These are phyloP conservation scores for Boletus subparvulus DNA, from an alignment of 768 basidiomycete genomes.

Conservation along the genomic window DNA sequence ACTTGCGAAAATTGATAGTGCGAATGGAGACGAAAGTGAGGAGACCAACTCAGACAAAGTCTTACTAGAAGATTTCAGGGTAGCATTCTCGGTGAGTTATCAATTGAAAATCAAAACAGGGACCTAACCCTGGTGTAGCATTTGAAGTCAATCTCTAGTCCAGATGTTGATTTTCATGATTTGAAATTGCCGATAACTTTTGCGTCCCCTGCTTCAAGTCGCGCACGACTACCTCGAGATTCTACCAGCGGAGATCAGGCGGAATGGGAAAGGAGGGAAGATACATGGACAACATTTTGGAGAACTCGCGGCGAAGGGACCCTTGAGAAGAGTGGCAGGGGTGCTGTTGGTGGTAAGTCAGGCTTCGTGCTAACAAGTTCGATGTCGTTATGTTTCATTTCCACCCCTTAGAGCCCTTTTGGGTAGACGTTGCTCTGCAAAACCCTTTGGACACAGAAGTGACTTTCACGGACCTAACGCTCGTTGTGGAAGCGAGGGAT, in stretches of 20 bases:
- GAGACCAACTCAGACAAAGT: conserved; percentile 56
- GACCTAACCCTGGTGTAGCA: conserved; percentile 50
- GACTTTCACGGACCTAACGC: conserved; percentile 60
- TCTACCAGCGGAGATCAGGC: conserved; percentile 40
- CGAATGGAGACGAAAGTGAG: conserved; percentile 28
- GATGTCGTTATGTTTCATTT: background rate
- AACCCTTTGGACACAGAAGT: conserved; percentile 79
- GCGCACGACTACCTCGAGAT: conserved; percentile 56
- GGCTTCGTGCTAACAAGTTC: background rate
- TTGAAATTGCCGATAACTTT: conserved; percentile 67
- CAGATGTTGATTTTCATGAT: conserved; percentile 40
- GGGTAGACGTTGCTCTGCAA: conserved; percentile 66
- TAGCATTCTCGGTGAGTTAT: conserved; percentile 74
- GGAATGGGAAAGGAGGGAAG: conserved; percentile 66
- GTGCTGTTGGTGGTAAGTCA: conserved; percentile 59
- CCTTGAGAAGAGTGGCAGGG: conserved; percentile 56
- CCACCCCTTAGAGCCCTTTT: conserved; percentile 59
- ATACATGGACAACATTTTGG: conserved; percentile 64
- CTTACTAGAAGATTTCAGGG: conserved; percentile 83
- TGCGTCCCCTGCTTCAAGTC: conserved; percentile 56
- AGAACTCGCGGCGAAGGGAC: conserved; percentile 51
- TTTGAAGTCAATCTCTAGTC: conserved; percentile 57
- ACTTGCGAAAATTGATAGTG: conserved; percentile 14
- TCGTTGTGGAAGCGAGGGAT: conserved; percentile 45
- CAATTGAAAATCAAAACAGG: background rate